Conservation (phyloP, 306 rosid species). For the Gynostemma pentaphyllum region DNA sequence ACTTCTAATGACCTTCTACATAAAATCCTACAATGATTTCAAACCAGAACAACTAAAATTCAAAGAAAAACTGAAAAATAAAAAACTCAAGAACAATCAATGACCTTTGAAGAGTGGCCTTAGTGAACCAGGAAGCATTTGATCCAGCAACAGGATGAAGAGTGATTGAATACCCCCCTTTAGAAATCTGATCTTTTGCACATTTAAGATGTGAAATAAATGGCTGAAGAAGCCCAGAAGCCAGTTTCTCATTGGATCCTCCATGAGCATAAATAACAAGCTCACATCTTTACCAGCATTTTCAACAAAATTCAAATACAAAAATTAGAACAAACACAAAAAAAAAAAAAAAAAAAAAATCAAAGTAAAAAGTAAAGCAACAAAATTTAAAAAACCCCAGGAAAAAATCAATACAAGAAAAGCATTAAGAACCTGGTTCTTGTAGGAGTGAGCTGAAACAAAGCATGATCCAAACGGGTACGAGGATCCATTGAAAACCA, state of each 20-base stretch:
- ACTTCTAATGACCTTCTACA: not conserved
- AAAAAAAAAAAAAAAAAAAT: not conserved
- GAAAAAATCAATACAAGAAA: not conserved
- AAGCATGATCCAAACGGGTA: slow-evolving; percentile 76
- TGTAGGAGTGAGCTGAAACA: slow-evolving; percentile 98
- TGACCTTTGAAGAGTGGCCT: slow-evolving; percentile 85
- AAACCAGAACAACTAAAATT: no score
- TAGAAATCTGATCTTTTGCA: slow-evolving; percentile 94
- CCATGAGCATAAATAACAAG: slow-evolving; percentile 45
- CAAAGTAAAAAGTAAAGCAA: no score
- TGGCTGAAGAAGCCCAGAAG: slow-evolving; percentile 83
- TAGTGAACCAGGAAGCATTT: slow-evolving; percentile 81
- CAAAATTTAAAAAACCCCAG: slow-evolving; percentile 1
- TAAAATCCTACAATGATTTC: not conserved
- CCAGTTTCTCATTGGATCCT: slow-evolving; percentile 65
- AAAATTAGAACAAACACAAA: slow-evolving; percentile 9
- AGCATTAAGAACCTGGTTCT: slow-evolving; percentile 61
- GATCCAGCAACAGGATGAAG: slow-evolving; percentile 43
- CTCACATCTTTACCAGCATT: slow-evolving; percentile 76
- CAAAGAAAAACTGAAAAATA: no score
- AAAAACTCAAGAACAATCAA: slow-evolving; percentile 11
- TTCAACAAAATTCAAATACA: slow-evolving; percentile 13
- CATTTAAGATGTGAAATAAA: slow-evolving; percentile 64
- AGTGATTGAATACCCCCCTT: slow-evolving; percentile 90
- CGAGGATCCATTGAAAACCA: slow-evolving; percentile 56